Conservation (phyloP, 495 filamentous ascomycete genomes). For the Talaromyces nanjingensis region DNA sequence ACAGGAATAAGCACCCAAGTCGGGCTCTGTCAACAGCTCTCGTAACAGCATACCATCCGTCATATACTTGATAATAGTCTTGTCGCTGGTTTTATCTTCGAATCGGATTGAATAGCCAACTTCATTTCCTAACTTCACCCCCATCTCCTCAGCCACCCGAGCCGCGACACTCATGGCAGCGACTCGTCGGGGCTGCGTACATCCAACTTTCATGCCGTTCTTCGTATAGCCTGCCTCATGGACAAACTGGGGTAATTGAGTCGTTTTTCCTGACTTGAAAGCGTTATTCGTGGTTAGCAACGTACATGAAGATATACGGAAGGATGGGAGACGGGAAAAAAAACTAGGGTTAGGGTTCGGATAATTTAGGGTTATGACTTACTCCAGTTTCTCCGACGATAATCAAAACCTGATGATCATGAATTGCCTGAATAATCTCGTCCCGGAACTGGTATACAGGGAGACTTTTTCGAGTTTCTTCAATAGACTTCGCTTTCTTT, state of each 20-base stretch:
- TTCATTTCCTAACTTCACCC: constrained; percentile 82
- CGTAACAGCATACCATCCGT: constrained; percentile 95
- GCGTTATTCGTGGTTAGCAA: not conserved
- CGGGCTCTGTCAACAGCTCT: constrained; percentile 87
- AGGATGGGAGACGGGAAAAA: too few species aligned
- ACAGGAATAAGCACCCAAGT: constrained; percentile 68
- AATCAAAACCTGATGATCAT: constrained; percentile 74
- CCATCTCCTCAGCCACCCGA: constrained; percentile 92
- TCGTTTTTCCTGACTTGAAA: constrained; percentile 67
- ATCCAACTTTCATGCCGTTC: constrained; percentile 50
- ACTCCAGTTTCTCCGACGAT: constrained; percentile 78
- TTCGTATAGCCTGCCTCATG: constrained; percentile 83
- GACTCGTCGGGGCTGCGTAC: constrained; percentile 83
- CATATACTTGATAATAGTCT: constrained; percentile 95
- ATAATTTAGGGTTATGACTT: not conserved
- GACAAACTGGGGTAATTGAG: constrained; percentile 83
- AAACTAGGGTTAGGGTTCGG: too few species aligned
- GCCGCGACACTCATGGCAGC: constrained; percentile 94
- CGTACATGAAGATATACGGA: not conserved
- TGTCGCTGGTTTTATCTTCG: constrained; percentile 87
- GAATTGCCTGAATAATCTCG: constrained; percentile 66
- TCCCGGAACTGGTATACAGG: constrained; percentile 84
- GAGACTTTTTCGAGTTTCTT: constrained; percentile 84
- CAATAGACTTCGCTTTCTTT: constrained; percentile 74
- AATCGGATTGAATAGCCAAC: constrained; percentile 96